Percentiles rank a stretch among this genome's conserved stretches.
Conservation (phyloP, 2,329 filamentous ascomycete genomes). For the Neopestalotiopsis rosae region DNA sequence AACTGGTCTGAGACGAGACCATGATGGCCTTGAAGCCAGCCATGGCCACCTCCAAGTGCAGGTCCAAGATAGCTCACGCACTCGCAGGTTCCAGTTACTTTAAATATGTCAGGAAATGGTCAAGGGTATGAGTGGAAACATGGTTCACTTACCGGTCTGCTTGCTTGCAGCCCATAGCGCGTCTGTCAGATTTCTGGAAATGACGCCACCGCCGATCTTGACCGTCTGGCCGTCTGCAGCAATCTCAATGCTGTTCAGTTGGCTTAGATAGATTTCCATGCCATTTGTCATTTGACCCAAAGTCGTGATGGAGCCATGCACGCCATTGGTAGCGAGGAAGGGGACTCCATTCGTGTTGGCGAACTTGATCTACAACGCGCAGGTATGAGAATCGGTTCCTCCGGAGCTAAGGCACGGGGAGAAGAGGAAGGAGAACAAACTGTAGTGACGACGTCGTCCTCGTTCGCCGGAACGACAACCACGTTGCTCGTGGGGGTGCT, state of each 20-base stretch:
- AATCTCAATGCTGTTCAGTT: conserved; percentile 41
- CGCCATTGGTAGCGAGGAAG: conserved; percentile 43
- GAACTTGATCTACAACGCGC: conserved; percentile 42
- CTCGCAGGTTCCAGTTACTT: conserved; percentile 44
- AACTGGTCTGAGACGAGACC: conserved; percentile 61
- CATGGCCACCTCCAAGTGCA: conserved; percentile 62
- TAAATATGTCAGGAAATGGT: too few species aligned
- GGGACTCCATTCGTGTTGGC: conserved; percentile 43
- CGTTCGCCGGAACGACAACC: conserved; percentile 39
- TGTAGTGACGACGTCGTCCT: conserved; percentile 42
- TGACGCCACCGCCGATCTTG: conserved; percentile 44
- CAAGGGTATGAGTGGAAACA: too few species aligned
- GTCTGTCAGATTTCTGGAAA: conserved; percentile 42
- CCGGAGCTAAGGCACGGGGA: too few species aligned
- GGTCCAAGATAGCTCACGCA: conserved; percentile 53
- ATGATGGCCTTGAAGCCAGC: conserved; percentile 57
- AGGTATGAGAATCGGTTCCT: neutral
- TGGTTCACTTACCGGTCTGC: conserved; percentile 38
- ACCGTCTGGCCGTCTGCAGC: conserved; percentile 40
- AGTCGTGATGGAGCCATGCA: conserved; percentile 44
- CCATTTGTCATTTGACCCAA: conserved; percentile 44
- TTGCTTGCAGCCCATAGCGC: conserved; percentile 47
- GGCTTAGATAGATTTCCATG: conserved; percentile 45
- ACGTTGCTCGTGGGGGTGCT: conserved; percentile 38
- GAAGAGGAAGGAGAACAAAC: conserved; percentile 27